Percentiles rank a stretch among this genome's conserved stretches.
Evolutionary conservation across 148 eudicot species (phyloP).

Genomic region (Heliosperma pusillum): DNA sequence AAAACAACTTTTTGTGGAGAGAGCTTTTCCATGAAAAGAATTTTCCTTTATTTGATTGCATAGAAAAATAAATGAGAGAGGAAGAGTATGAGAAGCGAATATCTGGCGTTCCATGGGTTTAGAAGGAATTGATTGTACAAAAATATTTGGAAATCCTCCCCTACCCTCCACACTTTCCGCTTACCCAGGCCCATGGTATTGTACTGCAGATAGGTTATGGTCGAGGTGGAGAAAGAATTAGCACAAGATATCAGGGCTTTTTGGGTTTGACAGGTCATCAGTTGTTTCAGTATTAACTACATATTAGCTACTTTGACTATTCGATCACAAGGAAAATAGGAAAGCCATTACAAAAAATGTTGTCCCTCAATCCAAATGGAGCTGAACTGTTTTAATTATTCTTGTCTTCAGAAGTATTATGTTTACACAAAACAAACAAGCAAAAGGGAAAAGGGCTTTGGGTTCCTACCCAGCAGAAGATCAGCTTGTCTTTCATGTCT

Average conservation of each 20-base stretch:
- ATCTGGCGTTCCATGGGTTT: background rate
- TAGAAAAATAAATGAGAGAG: background rate
- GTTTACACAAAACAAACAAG: background rate
- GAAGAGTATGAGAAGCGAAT: background rate
- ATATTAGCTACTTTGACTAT: background rate
- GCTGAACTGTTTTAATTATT: background rate
- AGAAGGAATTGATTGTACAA: background rate
- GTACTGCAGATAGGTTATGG: background rate
- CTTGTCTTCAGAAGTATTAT: conserved; percentile 7
- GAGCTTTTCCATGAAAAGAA: background rate
- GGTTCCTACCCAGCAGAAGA: conserved; percentile 81
- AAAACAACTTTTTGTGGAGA: background rate
- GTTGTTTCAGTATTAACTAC: background rate
- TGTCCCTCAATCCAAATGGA: background rate
- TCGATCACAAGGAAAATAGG: background rate
- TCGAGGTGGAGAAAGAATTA: background rate
- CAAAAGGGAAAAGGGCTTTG: background rate
- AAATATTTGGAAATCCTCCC: background rate
- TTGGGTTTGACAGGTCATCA: background rate
- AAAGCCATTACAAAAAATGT: background rate
- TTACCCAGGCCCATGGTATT: background rate
- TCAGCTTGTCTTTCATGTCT: conserved; percentile 53
- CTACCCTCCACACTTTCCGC: background rate
- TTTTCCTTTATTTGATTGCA: background rate
- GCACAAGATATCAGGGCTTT: background rate